phyloP scores from a whole-genome alignment of 208 protist species.

The Porcisia deanei region DNA sequence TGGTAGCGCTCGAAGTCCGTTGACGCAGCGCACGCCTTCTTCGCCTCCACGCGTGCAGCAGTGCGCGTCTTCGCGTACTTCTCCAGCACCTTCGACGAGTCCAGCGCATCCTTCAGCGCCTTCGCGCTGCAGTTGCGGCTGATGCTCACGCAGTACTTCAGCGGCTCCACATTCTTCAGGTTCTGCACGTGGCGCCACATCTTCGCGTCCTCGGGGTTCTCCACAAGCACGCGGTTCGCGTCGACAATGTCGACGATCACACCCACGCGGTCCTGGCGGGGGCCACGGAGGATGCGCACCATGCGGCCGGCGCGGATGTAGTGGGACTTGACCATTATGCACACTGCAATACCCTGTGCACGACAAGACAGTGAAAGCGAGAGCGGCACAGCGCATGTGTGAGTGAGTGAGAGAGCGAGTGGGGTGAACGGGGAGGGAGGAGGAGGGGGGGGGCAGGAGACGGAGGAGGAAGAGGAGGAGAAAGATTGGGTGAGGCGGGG shows the following conservation, averaged over 20 bases:
- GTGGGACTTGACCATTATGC: conserved; percentile 64
- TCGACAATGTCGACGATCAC: conserved; percentile 90
- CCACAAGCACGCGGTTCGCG: conserved; percentile 88
- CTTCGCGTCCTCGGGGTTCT: conserved; percentile 89
- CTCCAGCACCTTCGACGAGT: conserved; percentile 72
- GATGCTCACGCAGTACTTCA: conserved; percentile 68
- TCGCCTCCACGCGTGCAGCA: conserved; percentile 73
- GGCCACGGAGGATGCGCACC: conserved; percentile 61
- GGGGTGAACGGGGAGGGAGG: neutral
- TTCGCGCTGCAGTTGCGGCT: conserved; percentile 76
- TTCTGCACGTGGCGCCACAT: conserved; percentile 92
- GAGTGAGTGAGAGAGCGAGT: neutral
- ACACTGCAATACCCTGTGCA: conserved; percentile 31
- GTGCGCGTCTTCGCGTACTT: conserved; percentile 88
- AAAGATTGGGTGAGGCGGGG: neutral
- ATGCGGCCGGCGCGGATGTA: conserved; percentile 61
- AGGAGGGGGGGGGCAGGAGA: neutral
- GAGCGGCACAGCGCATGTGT: neutral
- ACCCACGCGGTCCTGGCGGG: conserved; percentile 66
- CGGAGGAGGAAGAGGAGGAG: neutral
- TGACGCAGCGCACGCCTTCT: conserved; percentile 80
- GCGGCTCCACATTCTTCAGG: conserved; percentile 87
- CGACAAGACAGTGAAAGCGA: neutral
- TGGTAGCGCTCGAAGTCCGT: conserved; percentile 94
- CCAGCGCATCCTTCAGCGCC: conserved; percentile 75